These are phyloP conservation scores for Alternaria atra DNA, from an alignment of 2,329 filamentous ascomycete genomes.

Conservation along the genomic window DNA sequence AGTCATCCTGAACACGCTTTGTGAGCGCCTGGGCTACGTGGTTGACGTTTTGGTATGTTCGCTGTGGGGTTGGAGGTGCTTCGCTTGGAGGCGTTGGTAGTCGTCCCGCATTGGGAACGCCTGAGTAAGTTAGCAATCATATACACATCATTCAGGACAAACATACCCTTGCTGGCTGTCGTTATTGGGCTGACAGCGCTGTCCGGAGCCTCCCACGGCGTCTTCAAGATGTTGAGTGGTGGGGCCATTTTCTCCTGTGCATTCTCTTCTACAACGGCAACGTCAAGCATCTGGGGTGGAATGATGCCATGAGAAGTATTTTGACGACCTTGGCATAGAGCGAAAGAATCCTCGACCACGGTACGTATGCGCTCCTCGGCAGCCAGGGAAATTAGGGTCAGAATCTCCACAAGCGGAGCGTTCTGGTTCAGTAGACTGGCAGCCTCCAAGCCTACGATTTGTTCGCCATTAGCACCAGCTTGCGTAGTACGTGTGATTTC, in stretches of 20 bases:
- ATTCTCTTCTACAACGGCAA: slow-evolving; percentile 66
- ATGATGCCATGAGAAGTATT: slow-evolving; percentile 81
- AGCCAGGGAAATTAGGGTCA: slow-evolving; percentile 83
- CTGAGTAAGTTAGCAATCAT: slow-evolving; percentile 26
- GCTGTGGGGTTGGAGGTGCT: slow-evolving; percentile 59
- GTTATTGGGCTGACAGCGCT: slow-evolving; percentile 64
- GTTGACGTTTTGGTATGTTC: slow-evolving; percentile 63
- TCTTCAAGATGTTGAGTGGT: slow-evolving; percentile 50
- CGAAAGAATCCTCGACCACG: slow-evolving; percentile 79
- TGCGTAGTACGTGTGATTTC: slow-evolving; percentile 50
- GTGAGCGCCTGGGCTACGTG: slow-evolving; percentile 64
- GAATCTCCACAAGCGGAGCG: slow-evolving; percentile 79
- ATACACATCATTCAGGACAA: not conserved
- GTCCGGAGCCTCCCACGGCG: slow-evolving; percentile 56
- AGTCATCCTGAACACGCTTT: slow-evolving; percentile 60
- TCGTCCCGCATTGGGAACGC: slow-evolving; percentile 50
- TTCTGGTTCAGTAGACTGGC: slow-evolving; percentile 74
- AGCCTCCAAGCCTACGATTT: slow-evolving; percentile 63
- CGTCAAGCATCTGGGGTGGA: slow-evolving; percentile 77
- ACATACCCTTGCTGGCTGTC: slow-evolving; percentile 51
- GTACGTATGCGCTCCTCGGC: slow-evolving; percentile 80
- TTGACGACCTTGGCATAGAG: slow-evolving; percentile 75
- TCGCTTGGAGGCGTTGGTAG: slow-evolving; percentile 59
- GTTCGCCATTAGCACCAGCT: slow-evolving; percentile 68
- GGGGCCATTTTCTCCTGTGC: slow-evolving; percentile 50